Evolutionary conservation across 164 flowering plant species (phyloP).

Genomic region (Dillenia turbinata): DNA sequence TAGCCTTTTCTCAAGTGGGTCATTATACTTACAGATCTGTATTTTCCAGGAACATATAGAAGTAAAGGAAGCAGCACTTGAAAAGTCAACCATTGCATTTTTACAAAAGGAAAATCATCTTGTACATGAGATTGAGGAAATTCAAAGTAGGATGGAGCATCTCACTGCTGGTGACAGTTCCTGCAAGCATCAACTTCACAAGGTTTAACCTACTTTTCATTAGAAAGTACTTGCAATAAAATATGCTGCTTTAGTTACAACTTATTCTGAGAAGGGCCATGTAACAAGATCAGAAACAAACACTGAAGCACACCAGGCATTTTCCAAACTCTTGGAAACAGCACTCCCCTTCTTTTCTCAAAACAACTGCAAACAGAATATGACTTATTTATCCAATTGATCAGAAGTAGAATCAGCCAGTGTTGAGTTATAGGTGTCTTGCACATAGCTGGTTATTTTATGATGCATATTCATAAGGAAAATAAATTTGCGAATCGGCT

Average conservation of each 20-base stretch:
- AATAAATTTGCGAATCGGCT: too few relatives aligned
- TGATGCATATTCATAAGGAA: too few relatives aligned
- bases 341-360: too few relatives aligned
- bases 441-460: too few relatives aligned
- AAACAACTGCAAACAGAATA: too few relatives aligned
- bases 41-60: conserved; percentile 51
- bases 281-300: too few relatives aligned
- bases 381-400: too few relatives aligned
- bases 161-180: conserved; percentile 22
- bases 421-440: too few relatives aligned
- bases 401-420: too few relatives aligned
- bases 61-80: conserved; percentile 60
- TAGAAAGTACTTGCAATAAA: neutral
- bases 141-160: conserved; percentile 43
- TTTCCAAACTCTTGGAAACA: too few relatives aligned
- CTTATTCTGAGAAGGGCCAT: too few relatives aligned
- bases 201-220: conserved; percentile 24
- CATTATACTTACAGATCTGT: conserved; percentile 1
- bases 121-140: conserved; percentile 47
- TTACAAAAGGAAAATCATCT: conserved; percentile 72
- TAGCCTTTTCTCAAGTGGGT: neutral
- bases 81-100: conserved; percentile 45
- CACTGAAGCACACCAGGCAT: too few relatives aligned
- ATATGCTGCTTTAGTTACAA: neutral
- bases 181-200: conserved; percentile 17